These are phyloP conservation scores for Podospora australis DNA, from an alignment of 495 filamentous ascomycete species.

Conservation along the genomic window DNA sequence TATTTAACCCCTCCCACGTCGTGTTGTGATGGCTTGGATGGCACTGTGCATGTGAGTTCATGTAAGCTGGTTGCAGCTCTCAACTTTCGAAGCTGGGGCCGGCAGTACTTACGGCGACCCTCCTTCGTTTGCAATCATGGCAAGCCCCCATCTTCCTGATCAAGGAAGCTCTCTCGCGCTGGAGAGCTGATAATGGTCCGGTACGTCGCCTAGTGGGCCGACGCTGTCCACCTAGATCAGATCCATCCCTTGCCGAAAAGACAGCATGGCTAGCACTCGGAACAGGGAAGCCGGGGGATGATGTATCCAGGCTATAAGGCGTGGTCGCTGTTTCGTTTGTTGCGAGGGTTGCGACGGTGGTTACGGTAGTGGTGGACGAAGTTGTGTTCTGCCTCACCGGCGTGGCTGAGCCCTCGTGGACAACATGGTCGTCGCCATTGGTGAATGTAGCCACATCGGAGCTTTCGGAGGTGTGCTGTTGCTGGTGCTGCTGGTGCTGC, in stretches of 20 bases:
- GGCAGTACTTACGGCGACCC: slow-evolving; percentile 42
- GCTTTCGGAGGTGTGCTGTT: too few relatives aligned
- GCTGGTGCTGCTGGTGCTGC: neutral
- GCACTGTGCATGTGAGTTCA: slow-evolving; percentile 28
- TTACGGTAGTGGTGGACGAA: slow-evolving; percentile 37
- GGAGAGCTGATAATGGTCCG: slow-evolving; percentile 39
- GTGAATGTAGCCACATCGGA: too few relatives aligned
- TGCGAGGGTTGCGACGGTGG: slow-evolving; percentile 29
- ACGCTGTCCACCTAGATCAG: slow-evolving; percentile 37
- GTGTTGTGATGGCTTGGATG: slow-evolving; percentile 46
- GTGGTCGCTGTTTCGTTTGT: slow-evolving; percentile 37
- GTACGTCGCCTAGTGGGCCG: slow-evolving; percentile 41
- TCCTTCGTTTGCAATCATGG: slow-evolving; percentile 39
- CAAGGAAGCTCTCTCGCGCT: slow-evolving; percentile 42
- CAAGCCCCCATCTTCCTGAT: slow-evolving; percentile 47
- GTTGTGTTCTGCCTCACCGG: slow-evolving; percentile 42
- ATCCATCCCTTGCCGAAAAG: slow-evolving; percentile 44
- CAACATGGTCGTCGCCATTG: slow-evolving; percentile 22
- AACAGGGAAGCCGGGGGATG: slow-evolving; percentile 25
- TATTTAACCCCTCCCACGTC: slow-evolving; percentile 44
- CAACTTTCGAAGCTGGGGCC: too few relatives aligned
- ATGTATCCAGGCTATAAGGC: slow-evolving; percentile 37
- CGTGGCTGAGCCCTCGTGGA: slow-evolving; percentile 29
- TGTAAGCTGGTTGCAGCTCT: slow-evolving; percentile 4
- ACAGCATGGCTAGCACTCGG: slow-evolving; percentile 30